Evolutionary conservation across 192 early-diverging fungal genomes (phyloP).

Genomic region (Coemansia sp.): DNA sequence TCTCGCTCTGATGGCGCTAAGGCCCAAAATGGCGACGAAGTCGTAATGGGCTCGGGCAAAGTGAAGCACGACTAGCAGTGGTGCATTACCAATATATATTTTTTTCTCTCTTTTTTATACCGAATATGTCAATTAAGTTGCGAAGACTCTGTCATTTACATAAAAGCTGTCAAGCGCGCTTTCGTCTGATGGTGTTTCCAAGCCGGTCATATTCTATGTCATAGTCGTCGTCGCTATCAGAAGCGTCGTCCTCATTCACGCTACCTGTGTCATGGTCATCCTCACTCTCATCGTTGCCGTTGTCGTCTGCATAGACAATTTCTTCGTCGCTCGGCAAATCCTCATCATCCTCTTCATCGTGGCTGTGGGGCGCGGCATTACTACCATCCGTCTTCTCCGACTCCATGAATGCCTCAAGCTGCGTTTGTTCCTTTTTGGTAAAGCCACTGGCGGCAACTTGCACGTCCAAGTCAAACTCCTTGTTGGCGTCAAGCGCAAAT

Average conservation of each 20-base stretch:
- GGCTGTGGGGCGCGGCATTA: neutral
- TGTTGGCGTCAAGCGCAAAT: conserved; percentile 77
- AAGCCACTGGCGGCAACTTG: conserved; percentile 97
- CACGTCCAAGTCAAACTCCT: conserved; percentile 91
- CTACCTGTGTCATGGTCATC: conserved; percentile 4
- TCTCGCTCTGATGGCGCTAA: conserved; percentile 25
- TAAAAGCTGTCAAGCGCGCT: conserved; percentile 6
- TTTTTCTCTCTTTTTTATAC: neutral
- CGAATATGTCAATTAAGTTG: neutral
- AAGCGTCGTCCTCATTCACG: conserved; percentile 22
- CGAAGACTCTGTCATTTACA: neutral
- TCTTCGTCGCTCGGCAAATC: conserved; percentile 33
- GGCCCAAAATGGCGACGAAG: conserved; percentile 43
- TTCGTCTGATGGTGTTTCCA: conserved; percentile 47
- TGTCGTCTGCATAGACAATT: conserved; percentile 19
- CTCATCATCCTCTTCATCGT: conserved; percentile 14
- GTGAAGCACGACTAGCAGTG: conserved; percentile 24
- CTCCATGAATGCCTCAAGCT: conserved; percentile 65
- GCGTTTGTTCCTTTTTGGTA: conserved; percentile 84
- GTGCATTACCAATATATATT: neutral
- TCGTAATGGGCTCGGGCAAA: conserved; percentile 51
- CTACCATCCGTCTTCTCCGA: neutral
- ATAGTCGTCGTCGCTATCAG: conserved; percentile 25
- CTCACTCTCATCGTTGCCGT: conserved; percentile 1
- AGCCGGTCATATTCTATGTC: conserved; percentile 46